A percentile compares a stretch with the other conserved stretches of the same genome.
Conservation (phyloP, 1,284 basidiomycete genomes). For the Afroboletus lepidellus region DNA sequence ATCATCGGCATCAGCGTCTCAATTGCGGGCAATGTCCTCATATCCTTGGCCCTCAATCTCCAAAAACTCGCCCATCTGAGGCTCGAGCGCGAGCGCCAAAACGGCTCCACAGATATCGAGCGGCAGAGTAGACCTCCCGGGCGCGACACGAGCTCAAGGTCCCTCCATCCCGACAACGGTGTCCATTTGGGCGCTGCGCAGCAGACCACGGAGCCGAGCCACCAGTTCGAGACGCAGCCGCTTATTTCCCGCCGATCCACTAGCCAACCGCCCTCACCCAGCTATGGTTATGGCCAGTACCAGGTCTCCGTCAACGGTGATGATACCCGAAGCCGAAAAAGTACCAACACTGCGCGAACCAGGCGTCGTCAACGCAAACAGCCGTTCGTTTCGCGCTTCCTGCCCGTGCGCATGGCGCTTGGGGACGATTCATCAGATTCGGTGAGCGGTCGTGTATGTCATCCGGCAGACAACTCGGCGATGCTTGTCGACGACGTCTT, state of each 20-base stretch:
- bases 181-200: conserved; percentile 9
- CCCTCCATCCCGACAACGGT: conserved; percentile 1
- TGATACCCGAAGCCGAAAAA: conserved; percentile 29
- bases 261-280: conserved; percentile 15
- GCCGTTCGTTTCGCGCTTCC: conserved; percentile 23
- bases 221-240: conserved; percentile 28
- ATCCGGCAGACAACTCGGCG: conserved; percentile 19
- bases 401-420: conserved; percentile 14
- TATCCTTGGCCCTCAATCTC: conserved; percentile 85
- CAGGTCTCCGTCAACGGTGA: conserved; percentile 14
- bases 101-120: conserved; percentile 9
- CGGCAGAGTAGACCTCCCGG: conserved; percentile 11
- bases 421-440: conserved; percentile 10
- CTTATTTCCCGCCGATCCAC: conserved; percentile 28
- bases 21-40: conserved; percentile 83
- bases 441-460: conserved; percentile 2
- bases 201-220: conserved; percentile 9
- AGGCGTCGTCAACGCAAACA: conserved; percentile 24
- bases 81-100: conserved; percentile 46
- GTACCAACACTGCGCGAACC: conserved; percentile 19
- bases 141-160: conserved; percentile 3
- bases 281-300: conserved; percentile 20
- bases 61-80: conserved; percentile 90
- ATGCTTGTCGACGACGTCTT: conserved; percentile 35
- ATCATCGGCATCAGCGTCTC: conserved; percentile 84